A percentile compares a stretch with the other conserved stretches of the same genome.
Evolutionary conservation across 2,329 filamentous ascomycete species (phyloP).

Genomic region (Alternaria angustiovoidea): DNA sequence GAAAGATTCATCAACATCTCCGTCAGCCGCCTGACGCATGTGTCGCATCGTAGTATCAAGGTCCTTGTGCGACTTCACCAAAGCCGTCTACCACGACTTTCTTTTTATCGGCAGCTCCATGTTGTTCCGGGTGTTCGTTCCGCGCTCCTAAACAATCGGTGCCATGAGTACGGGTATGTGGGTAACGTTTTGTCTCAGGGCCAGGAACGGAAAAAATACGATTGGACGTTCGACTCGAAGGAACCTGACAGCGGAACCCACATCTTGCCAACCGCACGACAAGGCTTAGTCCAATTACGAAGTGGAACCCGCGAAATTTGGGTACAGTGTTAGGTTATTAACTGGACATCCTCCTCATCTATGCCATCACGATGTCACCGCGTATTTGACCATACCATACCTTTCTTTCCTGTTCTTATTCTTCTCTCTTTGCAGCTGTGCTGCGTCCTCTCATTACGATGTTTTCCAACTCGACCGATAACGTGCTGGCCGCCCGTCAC

Average conservation of each 20-base stretch:
- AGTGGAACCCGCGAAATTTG: constrained; percentile 8
- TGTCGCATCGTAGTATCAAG: not conserved
- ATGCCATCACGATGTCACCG: constrained; percentile 1
- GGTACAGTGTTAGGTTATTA: constrained; percentile 1
- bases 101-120: not conserved
- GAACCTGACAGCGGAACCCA: constrained; percentile 15
- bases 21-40: not conserved
- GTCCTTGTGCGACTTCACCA: not conserved
- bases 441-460: constrained; percentile 11
- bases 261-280: constrained; percentile 6
- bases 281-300: constrained; percentile 4
- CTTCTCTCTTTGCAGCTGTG: constrained; percentile 9
- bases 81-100: not conserved
- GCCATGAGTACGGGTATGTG: not conserved
- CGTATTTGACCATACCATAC: not conserved
- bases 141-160: constrained; percentile 10
- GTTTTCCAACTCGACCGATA: constrained; percentile 8
- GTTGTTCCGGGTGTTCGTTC: not conserved
- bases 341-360: not conserved
- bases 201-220: constrained; percentile 4
- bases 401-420: constrained; percentile 3
- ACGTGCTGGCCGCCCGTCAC: constrained; percentile 12
- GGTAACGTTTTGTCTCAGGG: constrained; percentile 11
- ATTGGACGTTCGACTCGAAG: constrained; percentile 7
- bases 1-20: not conserved